phyloP scores from a whole-genome alignment of 2,329 filamentous ascomycete genomes.

The Monosporascus sp. region DNA sequence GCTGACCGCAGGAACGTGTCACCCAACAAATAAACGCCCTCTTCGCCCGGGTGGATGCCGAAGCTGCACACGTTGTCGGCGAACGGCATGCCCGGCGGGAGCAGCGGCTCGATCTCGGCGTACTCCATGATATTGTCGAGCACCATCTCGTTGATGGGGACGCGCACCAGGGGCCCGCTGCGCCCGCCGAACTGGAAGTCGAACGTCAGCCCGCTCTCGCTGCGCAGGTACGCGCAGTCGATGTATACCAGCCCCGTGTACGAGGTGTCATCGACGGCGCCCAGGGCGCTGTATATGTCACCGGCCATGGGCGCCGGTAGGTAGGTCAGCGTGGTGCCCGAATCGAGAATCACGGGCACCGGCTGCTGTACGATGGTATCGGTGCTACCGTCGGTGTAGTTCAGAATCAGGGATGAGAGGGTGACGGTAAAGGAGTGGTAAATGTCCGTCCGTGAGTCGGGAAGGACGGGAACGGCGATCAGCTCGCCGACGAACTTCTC shows the following conservation, averaged over 20 bases:
- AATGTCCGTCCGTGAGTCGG: slow-evolving; percentile 34
- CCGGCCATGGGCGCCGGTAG: slow-evolving; percentile 48
- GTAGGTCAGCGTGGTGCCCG: slow-evolving; percentile 61
- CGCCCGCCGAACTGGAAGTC: slow-evolving; percentile 37
- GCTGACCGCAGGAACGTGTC: slow-evolving; percentile 44
- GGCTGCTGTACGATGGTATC: slow-evolving; percentile 22
- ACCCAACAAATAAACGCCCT: slow-evolving; percentile 37
- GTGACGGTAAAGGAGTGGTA: slow-evolving; percentile 36
- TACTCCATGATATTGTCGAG: slow-evolving; percentile 31
- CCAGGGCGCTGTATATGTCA: slow-evolving; percentile 32
- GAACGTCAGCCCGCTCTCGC: slow-evolving; percentile 26
- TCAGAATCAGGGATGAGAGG: slow-evolving; percentile 33
- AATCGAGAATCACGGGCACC: slow-evolving; percentile 59
- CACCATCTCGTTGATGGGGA: slow-evolving; percentile 32
- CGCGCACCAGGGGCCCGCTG: slow-evolving; percentile 26
- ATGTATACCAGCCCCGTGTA: slow-evolving; percentile 35
- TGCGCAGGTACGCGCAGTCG: slow-evolving; percentile 33
- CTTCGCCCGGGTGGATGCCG: slow-evolving; percentile 40
- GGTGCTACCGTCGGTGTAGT: slow-evolving; percentile 23
- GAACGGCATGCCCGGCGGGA: slow-evolving; percentile 32
- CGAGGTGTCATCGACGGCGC: slow-evolving; percentile 32
- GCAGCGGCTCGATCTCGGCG: slow-evolving; percentile 16
- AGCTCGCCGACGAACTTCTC: slow-evolving; percentile 59
- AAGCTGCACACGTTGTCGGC: slow-evolving; percentile 44
- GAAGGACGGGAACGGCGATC: slow-evolving; percentile 49